phyloP scores from a whole-genome alignment of 306 rosid genomes.

The Geum urbanum region DNA sequence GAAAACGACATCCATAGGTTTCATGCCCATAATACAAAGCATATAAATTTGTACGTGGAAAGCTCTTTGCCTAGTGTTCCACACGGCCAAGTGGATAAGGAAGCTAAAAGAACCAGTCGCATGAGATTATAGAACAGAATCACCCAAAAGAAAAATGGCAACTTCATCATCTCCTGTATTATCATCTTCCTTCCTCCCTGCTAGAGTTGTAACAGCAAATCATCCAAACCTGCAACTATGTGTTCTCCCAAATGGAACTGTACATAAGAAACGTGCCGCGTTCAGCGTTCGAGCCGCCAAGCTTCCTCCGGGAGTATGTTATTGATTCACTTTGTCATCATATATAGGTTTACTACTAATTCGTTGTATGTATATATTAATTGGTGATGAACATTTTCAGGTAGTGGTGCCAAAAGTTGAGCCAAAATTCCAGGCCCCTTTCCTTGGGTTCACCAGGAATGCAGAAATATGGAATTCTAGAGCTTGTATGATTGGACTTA shows the following conservation, averaged over 20 bases:
- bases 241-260: constrained; percentile 26
- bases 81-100: constrained; percentile 25
- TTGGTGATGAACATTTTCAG: constrained; percentile 34
- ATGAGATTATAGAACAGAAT: neutral
- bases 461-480: constrained; percentile 97
- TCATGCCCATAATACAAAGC: neutral
- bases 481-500: constrained; percentile 90
- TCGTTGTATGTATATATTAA: neutral
- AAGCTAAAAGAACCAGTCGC: neutral
- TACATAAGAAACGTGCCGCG: constrained; percentile 22
- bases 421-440: constrained; percentile 69
- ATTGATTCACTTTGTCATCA: constrained; percentile 6
- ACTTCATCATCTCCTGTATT: constrained; percentile 43
- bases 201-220: constrained; percentile 21
- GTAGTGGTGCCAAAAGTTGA: constrained; percentile 71
- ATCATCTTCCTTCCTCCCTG: constrained; percentile 43
- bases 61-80: constrained; percentile 13
- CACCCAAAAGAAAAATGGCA: constrained; percentile 37
- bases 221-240: constrained; percentile 22
- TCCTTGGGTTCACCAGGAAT: constrained; percentile 79
- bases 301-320: constrained; percentile 70
- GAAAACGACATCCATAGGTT: neutral
- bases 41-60: constrained; percentile 6
- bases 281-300: constrained; percentile 62
- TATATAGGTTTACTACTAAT: neutral